These are phyloP conservation scores for Trichoderma aggressivum DNA, from an alignment of 2,329 filamentous ascomycete species.

Conservation along the genomic window DNA sequence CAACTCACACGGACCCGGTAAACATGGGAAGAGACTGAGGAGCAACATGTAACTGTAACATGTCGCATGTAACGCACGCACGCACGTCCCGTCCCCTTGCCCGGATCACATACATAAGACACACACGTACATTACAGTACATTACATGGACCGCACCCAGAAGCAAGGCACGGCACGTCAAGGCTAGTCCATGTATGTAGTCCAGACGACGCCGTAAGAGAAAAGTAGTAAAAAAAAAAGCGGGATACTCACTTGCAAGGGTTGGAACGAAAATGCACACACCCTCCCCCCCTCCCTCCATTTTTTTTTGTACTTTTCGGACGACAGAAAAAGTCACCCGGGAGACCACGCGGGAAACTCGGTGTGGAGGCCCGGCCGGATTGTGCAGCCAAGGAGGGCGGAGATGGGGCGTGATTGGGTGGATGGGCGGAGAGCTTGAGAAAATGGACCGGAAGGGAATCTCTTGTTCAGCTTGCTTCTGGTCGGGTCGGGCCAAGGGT, in stretches of 20 bases:
- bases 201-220: background rate
- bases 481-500: background rate
- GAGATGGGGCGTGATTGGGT: background rate
- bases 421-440: background rate
- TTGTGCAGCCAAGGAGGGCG: background rate
- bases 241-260: background rate
- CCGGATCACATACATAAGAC: background rate
- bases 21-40: background rate
- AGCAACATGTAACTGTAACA: background rate
- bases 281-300: background rate
- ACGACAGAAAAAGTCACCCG: background rate
- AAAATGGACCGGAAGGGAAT: conserved; percentile 7
- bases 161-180: background rate
- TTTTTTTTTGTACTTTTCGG: background rate
- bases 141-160: background rate
- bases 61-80: background rate
- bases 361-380: conserved; percentile 6
- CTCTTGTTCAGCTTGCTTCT: background rate
- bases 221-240: background rate
- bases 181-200: background rate
- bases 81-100: background rate
- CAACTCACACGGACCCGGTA: background rate
- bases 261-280: background rate
- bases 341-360: conserved; percentile 14
- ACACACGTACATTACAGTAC: background rate